Base-by-base conservation (phyloP, 495 filamentous ascomycete genomes). In the Bryoglossum gracile region DNA sequence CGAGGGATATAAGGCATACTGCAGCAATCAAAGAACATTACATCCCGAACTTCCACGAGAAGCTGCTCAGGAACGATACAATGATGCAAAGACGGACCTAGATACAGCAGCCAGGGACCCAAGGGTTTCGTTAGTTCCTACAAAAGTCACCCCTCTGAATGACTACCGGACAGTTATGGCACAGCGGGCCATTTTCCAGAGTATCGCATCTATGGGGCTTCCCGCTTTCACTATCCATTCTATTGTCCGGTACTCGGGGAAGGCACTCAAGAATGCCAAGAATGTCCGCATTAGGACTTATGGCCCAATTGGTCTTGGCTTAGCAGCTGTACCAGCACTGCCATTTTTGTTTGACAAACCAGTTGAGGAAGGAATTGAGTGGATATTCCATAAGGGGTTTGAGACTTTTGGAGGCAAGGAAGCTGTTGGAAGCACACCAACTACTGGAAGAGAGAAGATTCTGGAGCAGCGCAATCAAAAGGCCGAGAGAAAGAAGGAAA, bases 151-250 rank as follows among this genome's bases (percentile, higher is more conserved):
- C 13, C 77, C 87, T 14, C 71, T 94, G 14, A 89, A 98, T 57
- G 91, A 98, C 62, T 98, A 87, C 53, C 72, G 89, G 13, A 82
- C 87, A 48, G 84, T 96, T 8, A 94, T 95, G 89, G 83, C 78
- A 28, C 85, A 97, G 70, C 73, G 92, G 19, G 88, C 81, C 1
- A 71, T 95, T 3, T 98, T 98, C 64, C 92, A 98, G 70, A 77
- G 77, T 54, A 44, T 98, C 39, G 92, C 92, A 2, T 84, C 78
- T 61, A 98, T 98, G 92, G 92, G 54, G 17, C 54, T 56, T 17
- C 92, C 92, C 2, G 92, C 92, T 0, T 87, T 98, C 48, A 98
- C 92, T 0, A 96, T 98, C 47, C 92, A 98, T 61, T 86, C 80
- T 44, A 73, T 96, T 10, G 92, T 98, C 32, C 76, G 77, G 55